Evolutionary conservation across 75 land plant species (phyloP), one percentile per base, ranked within the genome.

Genomic region (Ceratopteris richardii): DNA sequence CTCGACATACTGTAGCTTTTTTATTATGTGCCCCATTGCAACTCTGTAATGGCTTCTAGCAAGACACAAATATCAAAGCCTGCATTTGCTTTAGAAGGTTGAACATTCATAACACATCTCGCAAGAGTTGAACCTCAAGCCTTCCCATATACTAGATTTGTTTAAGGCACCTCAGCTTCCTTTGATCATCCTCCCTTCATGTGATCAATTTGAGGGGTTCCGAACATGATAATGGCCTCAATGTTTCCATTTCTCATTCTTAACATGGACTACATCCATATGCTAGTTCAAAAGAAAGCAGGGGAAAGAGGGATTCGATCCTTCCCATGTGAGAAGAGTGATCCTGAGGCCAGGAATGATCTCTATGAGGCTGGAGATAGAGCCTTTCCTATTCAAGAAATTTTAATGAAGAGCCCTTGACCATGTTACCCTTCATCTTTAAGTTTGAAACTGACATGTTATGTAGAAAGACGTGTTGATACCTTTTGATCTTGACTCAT

Each of bases 71-170:
- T 67, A 53, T 95, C 97, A 70, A 95, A 80, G 26, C 98, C 98
- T 29, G 90, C 96, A 56, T 86, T 85, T 6, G 98, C 98, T 66
- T 90, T 88, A 46, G 97, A 95, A 56, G 99, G 97, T 44, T 95
- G 99, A 61, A 95, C 59, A 64, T 95, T 95, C 99, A 95, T 95
- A 31, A 90, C 92, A 74, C 77, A 95, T 7, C 99, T 97, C 99
- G 90, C 67, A 11, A 80, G 66, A 42, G 95, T 69, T 1, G 90
- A 77, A 6, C 72, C 85, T 4, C 98, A 91, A 42, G 98, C 85
- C 54, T 83, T 89, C 43, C 89, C 41, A 48, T 69, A 94, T 22
- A 78, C 98, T 0, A 75, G 78, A 61, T 94, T 94, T 42, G 79
- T 80, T 22, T 96, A 81, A 30, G 79, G 58, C 21, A 94, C 85